Percentiles rank a stretch among this genome's conserved stretches.
phyloP scores from a whole-genome alignment of 495 filamentous ascomycete genomes.

The Hypoxylon fuscum region DNA sequence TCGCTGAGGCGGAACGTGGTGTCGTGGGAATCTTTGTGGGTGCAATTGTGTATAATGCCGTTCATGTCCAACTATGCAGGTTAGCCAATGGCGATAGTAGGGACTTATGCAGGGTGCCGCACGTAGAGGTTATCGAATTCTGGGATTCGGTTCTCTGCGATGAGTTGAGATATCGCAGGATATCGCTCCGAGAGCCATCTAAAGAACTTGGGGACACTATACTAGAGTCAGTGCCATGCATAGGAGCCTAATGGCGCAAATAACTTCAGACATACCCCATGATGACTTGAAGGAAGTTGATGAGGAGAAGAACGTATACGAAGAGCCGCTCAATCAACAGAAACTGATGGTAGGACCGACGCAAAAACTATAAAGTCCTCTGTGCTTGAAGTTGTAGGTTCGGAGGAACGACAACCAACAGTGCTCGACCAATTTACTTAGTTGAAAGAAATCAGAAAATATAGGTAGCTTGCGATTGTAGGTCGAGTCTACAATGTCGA shows the following conservation, averaged over 20 bases:
- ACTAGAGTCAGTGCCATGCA: conserved; percentile 42
- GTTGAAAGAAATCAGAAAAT: background rate
- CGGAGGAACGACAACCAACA: background rate
- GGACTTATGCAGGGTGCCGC: conserved; percentile 40
- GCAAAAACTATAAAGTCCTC: background rate
- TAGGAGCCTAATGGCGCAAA: background rate
- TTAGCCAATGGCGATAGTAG: conserved; percentile 34
- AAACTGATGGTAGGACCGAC: background rate
- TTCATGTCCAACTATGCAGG: conserved; percentile 88
- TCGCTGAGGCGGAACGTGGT: conserved; percentile 93
- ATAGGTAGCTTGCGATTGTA: conserved; percentile 6
- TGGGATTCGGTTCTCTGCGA: conserved; percentile 98
- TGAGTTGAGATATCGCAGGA: conserved; percentile 97
- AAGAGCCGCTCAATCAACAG: background rate
- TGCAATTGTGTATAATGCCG: conserved; percentile 99
- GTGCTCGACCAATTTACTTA: background rate
- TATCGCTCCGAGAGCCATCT: conserved; percentile 99
- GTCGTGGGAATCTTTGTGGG: conserved; percentile 87
- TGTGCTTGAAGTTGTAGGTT: conserved; percentile 1
- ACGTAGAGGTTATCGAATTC: conserved; percentile 98
- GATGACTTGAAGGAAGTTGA: background rate
- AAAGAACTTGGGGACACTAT: conserved; percentile 94
- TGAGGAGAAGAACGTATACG: background rate
- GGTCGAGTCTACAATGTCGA: background rate
- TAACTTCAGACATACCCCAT: conserved; percentile 35